These are phyloP conservation scores for Hordeum marinum DNA, from an alignment of 176 grass and related monocot genomes.

Conservation along the genomic window DNA sequence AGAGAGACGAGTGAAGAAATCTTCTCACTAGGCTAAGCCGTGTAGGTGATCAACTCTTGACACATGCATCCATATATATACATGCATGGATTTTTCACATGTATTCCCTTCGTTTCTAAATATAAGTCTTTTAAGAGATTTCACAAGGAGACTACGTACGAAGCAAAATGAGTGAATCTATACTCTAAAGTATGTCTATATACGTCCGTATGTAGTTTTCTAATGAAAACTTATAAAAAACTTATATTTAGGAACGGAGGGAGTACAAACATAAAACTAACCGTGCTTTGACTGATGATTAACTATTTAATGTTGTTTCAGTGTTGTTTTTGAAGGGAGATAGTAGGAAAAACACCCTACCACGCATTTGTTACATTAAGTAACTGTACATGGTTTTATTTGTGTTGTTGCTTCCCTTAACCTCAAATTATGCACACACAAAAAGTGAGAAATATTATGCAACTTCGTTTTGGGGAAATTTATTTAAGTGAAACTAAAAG, in stretches of 20 bases:
- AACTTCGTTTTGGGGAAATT: background rate
- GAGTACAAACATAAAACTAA: constrained; percentile 16
- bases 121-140: no score
- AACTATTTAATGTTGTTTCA: background rate
- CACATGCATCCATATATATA: constrained; percentile 2
- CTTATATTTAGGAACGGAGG: no score
- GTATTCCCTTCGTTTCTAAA: no score
- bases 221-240: no score
- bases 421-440: background rate
- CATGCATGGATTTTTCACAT: constrained; percentile 13
- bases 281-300: background rate
- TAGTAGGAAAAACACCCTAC: background rate
- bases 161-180: no score
- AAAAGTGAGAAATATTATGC: no score
- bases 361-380: background rate
- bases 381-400: background rate
- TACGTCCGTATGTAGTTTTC: no score
- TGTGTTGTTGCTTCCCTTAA: background rate
- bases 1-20: background rate
- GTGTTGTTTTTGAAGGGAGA: background rate
- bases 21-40: constrained; percentile 1
- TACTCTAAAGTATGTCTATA: no score
- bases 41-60: constrained; percentile 63
- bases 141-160: no score
- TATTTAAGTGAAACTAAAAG: background rate